Base-by-base conservation (phyloP, 257 asterid genomes). In the Solanum habrochaites region DNA sequence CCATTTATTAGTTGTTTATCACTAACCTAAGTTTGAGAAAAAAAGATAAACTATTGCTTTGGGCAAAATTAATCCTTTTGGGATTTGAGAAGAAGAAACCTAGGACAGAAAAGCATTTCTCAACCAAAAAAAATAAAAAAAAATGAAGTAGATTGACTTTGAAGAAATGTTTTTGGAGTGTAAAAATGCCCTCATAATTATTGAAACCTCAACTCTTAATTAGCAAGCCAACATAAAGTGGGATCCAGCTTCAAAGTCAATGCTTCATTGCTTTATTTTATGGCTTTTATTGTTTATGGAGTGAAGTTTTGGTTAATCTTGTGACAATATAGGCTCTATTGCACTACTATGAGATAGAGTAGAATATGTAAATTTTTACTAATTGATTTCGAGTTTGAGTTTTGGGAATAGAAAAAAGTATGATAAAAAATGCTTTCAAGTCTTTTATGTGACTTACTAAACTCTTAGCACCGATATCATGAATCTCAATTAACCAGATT, bases 91-190 rank as follows among this genome's bases (percentile, higher is more conserved):
- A 81, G 20, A 81, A 31, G 85, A 81, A 49, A 81, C 69, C 70
- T 81, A 49, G 37, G 64, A 81, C 45, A 49, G 85, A 49, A 81
- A 81, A 81, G 85, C 69, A 81, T 49, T 49, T 81, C 69, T 49
- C 70, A 81, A 49, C 70, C 20, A 11, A 49, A 81, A 80, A 49
- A 80, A 58, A 47, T 20, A 37, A 5, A 37, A 37, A 37, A 37
- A 37, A 37, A 37, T 1, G 84, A 31, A 49, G 85, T 81, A 64
- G 86, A 60, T 67, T 60, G 86, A 67, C 86, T 64, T 83, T 45
- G 77, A 83, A 83, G 77, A 83, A 31, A 83, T 62, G 86, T 62
- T 82, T 82, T 82, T 82, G 49, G 72, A 35, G 71, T 73, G 56
- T n/a, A 83, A 83, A 83, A 81, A 29, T 81, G 69, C 67, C 31